Evolutionary conservation across 2,329 filamentous ascomycete genomes (phyloP), one percentile per base, ranked within the genome.

Genomic region (Colletotrichum sp.): DNA sequence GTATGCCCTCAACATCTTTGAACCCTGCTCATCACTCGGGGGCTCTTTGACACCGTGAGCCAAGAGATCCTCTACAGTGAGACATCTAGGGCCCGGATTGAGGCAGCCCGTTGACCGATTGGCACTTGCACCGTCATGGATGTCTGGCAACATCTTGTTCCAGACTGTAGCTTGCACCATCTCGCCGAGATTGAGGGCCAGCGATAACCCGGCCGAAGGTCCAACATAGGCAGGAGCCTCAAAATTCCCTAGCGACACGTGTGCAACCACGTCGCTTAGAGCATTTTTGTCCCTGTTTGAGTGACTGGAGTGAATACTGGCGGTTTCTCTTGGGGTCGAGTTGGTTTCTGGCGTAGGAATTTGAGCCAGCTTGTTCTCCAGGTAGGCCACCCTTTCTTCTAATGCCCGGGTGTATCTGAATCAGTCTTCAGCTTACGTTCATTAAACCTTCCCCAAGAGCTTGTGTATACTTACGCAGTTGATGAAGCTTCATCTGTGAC

Each of bases 101-200:
- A 70, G 58, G 28, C 48, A 65, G n/a, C 73, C 55, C 26, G 56
- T 36, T 8, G 62, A 32, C 14, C 70, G 75, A 55, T 76, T 76
- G 30, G 66, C 69, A 30, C 64, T 64, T 26, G 69, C 69, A 55
- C 48, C 68, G 16, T 74, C 70, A 24, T 62, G 61, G 6, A 70
- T 63, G 55, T 69, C 75, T 28, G 79, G 80, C n/a, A 89, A 80
- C 3, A 87, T 86, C 76, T 89, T 89, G 64, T 89, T 89, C 88
- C 88, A 89, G 2, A 89, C 87, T 21, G 87, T 89, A 0, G 87
- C 86, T 77, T 89, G 88, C 10, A 89, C 87, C 86, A 90, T 89
- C 66, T 89, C 87, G 26, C 88, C 87, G 9, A 90, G 81, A 76
- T 89, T 87, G 10, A 86, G 82, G 7, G 88, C 88, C 59, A 90